Conservation (phyloP, 1,139 yeast species). For the Taphrina confusa region DNA sequence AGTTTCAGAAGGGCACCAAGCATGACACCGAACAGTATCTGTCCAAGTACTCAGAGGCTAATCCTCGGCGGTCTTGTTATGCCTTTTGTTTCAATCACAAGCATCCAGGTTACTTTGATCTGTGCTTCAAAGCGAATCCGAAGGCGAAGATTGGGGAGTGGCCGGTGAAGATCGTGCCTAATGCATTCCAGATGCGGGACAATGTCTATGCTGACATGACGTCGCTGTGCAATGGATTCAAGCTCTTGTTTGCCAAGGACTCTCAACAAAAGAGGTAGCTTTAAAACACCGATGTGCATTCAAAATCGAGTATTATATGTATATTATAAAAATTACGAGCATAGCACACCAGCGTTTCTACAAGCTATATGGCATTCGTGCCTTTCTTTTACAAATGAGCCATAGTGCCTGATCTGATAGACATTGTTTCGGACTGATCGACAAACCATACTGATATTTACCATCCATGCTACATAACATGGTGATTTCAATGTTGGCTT, state of each 20-base stretch:
- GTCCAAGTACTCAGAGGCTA: constrained; percentile 84
- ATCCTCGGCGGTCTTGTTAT: constrained; percentile 86
- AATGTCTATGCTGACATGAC: constrained; percentile 84
- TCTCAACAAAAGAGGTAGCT: constrained; percentile 5
- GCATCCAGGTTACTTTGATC: constrained; percentile 86
- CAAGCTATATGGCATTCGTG: too few species aligned
- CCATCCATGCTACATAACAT: too few species aligned
- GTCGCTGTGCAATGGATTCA: constrained; percentile 90
- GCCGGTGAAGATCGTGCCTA: constrained; percentile 86
- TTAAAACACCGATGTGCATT: neutral
- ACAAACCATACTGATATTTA: too few species aligned
- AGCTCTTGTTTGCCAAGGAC: constrained; percentile 50
- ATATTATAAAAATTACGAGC: constrained; percentile 4
- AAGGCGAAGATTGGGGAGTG: constrained; percentile 74
- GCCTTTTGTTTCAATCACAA: constrained; percentile 89
- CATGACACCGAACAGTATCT: constrained; percentile 76
- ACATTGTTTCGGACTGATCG: too few species aligned
- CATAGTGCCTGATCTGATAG: too few species aligned
- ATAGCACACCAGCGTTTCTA: neutral
- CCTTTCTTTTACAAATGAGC: too few species aligned
- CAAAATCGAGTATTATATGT: too few species aligned
- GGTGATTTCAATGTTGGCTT: too few species aligned
- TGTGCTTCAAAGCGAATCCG: constrained; percentile 78
- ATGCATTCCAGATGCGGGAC: constrained; percentile 66
- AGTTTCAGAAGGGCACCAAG: constrained; percentile 79